Evolutionary conservation across 345 rosid species (phyloP).

Genomic region (Salix dunnii): DNA sequence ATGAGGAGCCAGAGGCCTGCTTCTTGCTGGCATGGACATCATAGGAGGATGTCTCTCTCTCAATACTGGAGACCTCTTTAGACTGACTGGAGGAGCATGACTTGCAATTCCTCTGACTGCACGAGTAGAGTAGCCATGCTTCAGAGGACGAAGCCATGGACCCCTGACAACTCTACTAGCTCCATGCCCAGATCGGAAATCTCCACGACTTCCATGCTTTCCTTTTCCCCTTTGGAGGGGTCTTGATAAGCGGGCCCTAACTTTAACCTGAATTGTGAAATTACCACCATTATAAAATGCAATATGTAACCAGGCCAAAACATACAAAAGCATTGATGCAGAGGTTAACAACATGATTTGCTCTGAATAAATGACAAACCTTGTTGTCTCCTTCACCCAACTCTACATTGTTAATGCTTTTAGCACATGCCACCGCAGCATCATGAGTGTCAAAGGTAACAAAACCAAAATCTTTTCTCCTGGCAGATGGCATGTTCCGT

Average conservation of each 20-base stretch:
- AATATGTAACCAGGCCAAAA: neutral
- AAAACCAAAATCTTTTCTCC: constrained; percentile 96
- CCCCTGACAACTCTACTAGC: constrained; percentile 57
- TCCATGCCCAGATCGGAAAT: constrained; percentile 59
- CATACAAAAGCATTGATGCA: constrained; percentile 9
- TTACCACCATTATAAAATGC: neutral
- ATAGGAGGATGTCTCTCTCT: constrained; percentile 79
- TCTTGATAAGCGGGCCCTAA: constrained; percentile 90
- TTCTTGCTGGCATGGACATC: constrained; percentile 63
- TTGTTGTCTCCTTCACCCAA: constrained; percentile 77
- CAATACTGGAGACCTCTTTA: constrained; percentile 51
- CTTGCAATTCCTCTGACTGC: constrained; percentile 44
- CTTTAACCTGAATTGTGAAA: constrained; percentile 63
- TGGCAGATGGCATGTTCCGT: constrained; percentile 94
- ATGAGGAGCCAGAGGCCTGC: constrained; percentile 66
- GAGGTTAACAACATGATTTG: neutral
- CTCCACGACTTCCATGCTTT: constrained; percentile 52
- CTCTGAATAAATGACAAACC: constrained; percentile 38
- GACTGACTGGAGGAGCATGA: constrained; percentile 52
- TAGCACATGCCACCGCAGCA: constrained; percentile 87
- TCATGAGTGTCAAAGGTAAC: constrained; percentile 90
- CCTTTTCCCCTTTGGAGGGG: constrained; percentile 87
- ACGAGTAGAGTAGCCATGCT: constrained; percentile 44
- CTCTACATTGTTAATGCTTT: constrained; percentile 85
- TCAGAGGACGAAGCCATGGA: constrained; percentile 60